These are phyloP conservation scores for Grigorovia transvaalensis DNA, from an alignment of 805 yeast species.

Conservation along the genomic window DNA sequence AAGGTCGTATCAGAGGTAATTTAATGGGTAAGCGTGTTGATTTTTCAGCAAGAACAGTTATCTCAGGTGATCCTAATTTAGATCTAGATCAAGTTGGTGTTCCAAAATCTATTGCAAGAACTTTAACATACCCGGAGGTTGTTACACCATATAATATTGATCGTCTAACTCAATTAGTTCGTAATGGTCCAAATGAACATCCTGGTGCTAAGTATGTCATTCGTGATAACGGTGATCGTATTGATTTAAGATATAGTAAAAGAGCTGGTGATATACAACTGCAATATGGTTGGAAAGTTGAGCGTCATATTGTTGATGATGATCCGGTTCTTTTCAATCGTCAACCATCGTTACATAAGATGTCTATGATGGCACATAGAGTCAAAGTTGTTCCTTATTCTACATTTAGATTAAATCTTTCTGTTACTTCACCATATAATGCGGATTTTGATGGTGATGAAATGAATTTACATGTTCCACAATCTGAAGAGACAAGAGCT, in stretches of 20 bases:
- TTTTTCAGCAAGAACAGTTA: conserved; percentile 95
- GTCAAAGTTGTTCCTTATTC: conserved; percentile 97
- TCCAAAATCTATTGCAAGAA: conserved; percentile 95
- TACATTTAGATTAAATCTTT: conserved; percentile 90
- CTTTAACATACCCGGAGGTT: conserved; percentile 89
- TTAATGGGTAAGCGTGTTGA: conserved; percentile 97
- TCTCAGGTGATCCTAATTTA: conserved; percentile 96
- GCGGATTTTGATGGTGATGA: conserved; percentile 99
- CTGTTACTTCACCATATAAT: conserved; percentile 98
- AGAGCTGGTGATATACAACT: conserved; percentile 84
- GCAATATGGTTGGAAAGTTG: conserved; percentile 98
- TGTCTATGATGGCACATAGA: conserved; percentile 88
- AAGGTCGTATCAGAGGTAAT: conserved; percentile 97
- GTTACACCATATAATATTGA: conserved; percentile 79
- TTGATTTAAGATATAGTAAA: conserved; percentile 62
- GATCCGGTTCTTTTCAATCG: conserved; percentile 92
- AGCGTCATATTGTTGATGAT: conserved; percentile 94
- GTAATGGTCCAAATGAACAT: conserved; percentile 78
- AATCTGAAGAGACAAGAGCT: conserved; percentile 96
- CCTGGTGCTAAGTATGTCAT: conserved; percentile 95
- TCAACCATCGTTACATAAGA: conserved; percentile 93
- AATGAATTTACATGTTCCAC: conserved; percentile 98
- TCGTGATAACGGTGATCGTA: conserved; percentile 84
- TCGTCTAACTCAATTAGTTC: conserved; percentile 61
- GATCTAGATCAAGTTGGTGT: conserved; percentile 96